phyloP scores from a whole-genome alignment of 2,329 filamentous ascomycete species.

The Piedraia hortae region DNA sequence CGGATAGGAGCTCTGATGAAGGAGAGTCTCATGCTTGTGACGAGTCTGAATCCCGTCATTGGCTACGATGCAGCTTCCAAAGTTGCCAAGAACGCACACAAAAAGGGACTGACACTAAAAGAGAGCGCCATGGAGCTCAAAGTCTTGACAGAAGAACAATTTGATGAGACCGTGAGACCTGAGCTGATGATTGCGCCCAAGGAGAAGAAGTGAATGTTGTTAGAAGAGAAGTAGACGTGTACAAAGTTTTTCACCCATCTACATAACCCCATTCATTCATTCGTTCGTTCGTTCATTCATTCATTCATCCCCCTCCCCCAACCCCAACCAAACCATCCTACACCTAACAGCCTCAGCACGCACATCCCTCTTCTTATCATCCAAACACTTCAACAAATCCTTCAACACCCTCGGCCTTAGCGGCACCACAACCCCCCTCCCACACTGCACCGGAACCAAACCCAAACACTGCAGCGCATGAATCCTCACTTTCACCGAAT shows the following conservation, averaged over 20 bases:
- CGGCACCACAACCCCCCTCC: slow-evolving; percentile 25
- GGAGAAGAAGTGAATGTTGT: slow-evolving; percentile 37
- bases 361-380: slow-evolving; percentile 35
- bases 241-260: too few species aligned
- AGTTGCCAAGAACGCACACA: slow-evolving; percentile 95
- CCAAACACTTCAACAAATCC: slow-evolving; percentile 25
- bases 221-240: too few species aligned
- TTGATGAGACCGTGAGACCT: slow-evolving; percentile 67
- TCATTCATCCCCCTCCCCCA: slow-evolving; percentile 28
- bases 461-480: slow-evolving; percentile 22
- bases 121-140: slow-evolving; percentile 81
- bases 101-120: slow-evolving; percentile 88
- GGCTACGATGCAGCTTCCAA: slow-evolving; percentile 94
- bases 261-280: too few species aligned
- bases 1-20: slow-evolving; percentile 75
- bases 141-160: slow-evolving; percentile 66
- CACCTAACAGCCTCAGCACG: slow-evolving; percentile 34
- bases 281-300: too few species aligned
- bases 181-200: slow-evolving; percentile 85
- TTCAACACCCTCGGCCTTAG: slow-evolving; percentile 30
- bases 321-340: slow-evolving; percentile 29
- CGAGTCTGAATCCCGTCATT: slow-evolving; percentile 90
- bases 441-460: slow-evolving; percentile 21
- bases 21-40: slow-evolving; percentile 95
- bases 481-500: slow-evolving; percentile 18